Evolutionary conservation across 139 green algal species (phyloP).

Genomic region (Chlamydomonas incerta): DNA sequence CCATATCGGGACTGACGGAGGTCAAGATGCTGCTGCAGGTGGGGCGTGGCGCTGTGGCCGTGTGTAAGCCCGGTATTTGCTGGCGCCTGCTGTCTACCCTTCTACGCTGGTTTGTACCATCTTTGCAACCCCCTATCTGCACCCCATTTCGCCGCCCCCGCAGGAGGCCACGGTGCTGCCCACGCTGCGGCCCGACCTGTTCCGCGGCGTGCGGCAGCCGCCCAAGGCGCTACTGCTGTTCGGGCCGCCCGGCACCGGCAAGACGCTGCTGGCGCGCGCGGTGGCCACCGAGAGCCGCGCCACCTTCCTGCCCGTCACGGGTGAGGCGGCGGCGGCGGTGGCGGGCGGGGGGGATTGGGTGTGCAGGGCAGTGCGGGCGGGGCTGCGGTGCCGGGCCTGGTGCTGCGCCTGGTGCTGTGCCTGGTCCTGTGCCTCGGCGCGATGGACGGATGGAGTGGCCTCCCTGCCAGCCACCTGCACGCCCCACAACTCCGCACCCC

Average conservation of each 20-base stretch:
- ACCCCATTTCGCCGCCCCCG: not conserved
- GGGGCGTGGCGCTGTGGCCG: too few relatives aligned
- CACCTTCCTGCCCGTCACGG: constrained; percentile 58
- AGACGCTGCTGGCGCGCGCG: constrained; percentile 62
- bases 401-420: not conserved
- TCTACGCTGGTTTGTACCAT: not conserved
- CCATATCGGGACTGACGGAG: constrained; percentile 49
- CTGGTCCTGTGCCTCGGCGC: too few relatives aligned
- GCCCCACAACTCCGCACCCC: too few relatives aligned
- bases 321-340: constrained; percentile 4
- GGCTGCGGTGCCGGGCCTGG: too few relatives aligned
- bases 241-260: constrained; percentile 60
- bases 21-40: constrained; percentile 62
- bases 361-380: not conserved
- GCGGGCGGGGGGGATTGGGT: not conserved
- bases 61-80: too few relatives aligned
- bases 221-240: constrained; percentile 60
- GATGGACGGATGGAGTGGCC: too few relatives aligned
- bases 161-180: constrained; percentile 65
- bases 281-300: constrained; percentile 57
- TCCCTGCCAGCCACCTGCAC: too few relatives aligned
- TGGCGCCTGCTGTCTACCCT: too few relatives aligned
- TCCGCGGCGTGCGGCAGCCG: constrained; percentile 51
- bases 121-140: not conserved
- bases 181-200: constrained; percentile 59